Evolutionary conservation across 306 rosid genomes (phyloP).

Genomic region (cucumber (Cucumis sativus)): Cucumber_9930_V3 NC_026661.2:3836501-3837000

Average conservation of each 20-base stretch:
- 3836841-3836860: background rate
- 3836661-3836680: slow-evolving; percentile 82
- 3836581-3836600: slow-evolving; percentile 30
- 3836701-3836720: background rate
- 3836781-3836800: background rate
- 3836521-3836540: background rate
- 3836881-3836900: background rate
- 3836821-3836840: background rate
- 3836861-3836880: background rate
- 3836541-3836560: background rate
- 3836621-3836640: slow-evolving; percentile 73
- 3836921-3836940: background rate
- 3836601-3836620: slow-evolving; percentile 90
- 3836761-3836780: background rate
- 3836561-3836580: background rate
- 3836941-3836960: background rate
- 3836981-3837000: background rate
- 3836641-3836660: slow-evolving; percentile 81
- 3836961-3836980: background rate
- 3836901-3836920: background rate
- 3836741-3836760: background rate
- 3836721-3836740: background rate
- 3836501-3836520: background rate
- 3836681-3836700: slow-evolving; percentile 72
- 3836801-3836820: background rate